Evolutionary conservation across 2,329 filamentous ascomycete genomes (phyloP).

Genomic region (Colletotrichum tanaceti): DNA sequence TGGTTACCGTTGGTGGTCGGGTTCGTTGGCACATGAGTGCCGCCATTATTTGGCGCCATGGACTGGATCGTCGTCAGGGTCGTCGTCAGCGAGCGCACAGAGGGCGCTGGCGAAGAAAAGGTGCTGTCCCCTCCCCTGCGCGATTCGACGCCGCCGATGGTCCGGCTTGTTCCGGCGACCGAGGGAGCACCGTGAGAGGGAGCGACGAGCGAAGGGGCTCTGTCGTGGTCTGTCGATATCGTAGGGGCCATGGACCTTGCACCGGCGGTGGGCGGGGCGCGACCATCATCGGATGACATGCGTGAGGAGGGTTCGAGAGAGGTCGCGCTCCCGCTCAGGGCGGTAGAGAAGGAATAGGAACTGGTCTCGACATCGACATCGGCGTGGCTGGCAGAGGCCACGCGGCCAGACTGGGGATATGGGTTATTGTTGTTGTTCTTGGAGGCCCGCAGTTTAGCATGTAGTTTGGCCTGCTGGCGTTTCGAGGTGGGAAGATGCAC

Average conservation of each 20-base stretch:
- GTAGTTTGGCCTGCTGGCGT: conserved; percentile 54
- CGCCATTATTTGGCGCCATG: conserved; percentile 64
- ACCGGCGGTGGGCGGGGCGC: conserved; percentile 68
- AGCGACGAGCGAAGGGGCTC: conserved; percentile 77
- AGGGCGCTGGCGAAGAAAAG: conserved; percentile 85
- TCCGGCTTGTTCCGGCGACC: conserved; percentile 78
- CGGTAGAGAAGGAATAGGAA: conserved; percentile 67
- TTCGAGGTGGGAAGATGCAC: conserved; percentile 52
- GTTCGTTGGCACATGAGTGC: conserved; percentile 38
- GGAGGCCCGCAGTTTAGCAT: conserved; percentile 67
- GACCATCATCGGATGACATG: conserved; percentile 70
- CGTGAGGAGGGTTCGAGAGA: conserved; percentile 70
- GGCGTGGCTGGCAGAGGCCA: conserved; percentile 50
- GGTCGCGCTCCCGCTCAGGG: conserved; percentile 63
- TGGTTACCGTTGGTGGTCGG: conserved; percentile 57
- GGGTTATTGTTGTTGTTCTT: conserved; percentile 89
- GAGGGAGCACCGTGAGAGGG: conserved; percentile 78
- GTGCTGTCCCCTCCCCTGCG: conserved; percentile 79
- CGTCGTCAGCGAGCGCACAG: conserved; percentile 82
- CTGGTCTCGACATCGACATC: conserved; percentile 49
- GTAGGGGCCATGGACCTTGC: conserved; percentile 82
- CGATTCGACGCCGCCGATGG: conserved; percentile 73
- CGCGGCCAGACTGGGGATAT: conserved; percentile 84
- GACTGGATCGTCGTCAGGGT: conserved; percentile 85
- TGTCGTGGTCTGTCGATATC: conserved; percentile 84